phyloP scores from a whole-genome alignment of 1,139 yeast species.

The Lodderomyces theae region DNA sequence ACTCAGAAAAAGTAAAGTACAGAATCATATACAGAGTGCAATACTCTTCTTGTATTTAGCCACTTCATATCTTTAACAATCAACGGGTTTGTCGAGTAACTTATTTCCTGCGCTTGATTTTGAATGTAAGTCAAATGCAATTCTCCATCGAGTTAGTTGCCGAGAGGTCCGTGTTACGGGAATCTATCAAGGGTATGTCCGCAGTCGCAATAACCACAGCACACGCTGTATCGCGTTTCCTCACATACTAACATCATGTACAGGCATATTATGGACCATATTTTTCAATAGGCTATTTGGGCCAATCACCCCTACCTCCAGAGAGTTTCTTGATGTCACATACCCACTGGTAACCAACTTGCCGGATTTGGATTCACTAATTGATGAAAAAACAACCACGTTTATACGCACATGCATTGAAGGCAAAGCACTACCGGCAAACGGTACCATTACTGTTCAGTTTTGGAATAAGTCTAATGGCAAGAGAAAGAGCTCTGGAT shows the following conservation, averaged over 20 bases:
- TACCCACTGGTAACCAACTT: conserved; percentile 44
- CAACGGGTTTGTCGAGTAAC: no score
- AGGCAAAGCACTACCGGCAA: neutral
- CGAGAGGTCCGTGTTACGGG: conserved; percentile 44
- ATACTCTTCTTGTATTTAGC: no score
- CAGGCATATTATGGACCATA: conserved; percentile 65
- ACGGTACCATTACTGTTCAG: conserved; percentile 12
- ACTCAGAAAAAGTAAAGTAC: no score
- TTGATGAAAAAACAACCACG: conserved; percentile 40
- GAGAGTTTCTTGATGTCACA: conserved; percentile 42
- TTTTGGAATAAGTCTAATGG: conserved; percentile 11
- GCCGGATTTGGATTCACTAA: conserved; percentile 43
- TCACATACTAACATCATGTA: no score
- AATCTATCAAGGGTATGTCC: conserved; percentile 45
- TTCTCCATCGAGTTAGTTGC: conserved; percentile 37
- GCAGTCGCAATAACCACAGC: no score
- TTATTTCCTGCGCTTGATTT: neutral
- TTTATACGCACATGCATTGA: conserved; percentile 22
- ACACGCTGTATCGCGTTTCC: no score
- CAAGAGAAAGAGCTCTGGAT: conserved; percentile 37
- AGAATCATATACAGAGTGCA: no score
- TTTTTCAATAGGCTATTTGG: conserved; percentile 74
- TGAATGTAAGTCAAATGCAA: conserved; percentile 28
- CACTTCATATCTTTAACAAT: no score
- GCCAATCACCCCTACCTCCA: conserved; percentile 53